These are phyloP conservation scores for Solanum virginianum DNA, from an alignment of 257 asterid genomes.

Conservation along the genomic window DNA sequence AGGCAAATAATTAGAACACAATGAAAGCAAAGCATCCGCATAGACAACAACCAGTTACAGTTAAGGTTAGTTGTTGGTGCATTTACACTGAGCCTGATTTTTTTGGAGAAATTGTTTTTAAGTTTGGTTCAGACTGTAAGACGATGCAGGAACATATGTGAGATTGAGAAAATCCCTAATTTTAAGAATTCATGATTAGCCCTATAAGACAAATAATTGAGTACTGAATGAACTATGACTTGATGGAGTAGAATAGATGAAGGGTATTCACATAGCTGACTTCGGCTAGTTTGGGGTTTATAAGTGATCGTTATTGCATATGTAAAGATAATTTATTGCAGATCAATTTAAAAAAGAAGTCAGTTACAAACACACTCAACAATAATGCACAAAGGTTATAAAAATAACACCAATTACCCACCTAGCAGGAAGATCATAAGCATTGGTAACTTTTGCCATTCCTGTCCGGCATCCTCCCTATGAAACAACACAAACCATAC, in stretches of 20 bases:
- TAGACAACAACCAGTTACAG: background rate
- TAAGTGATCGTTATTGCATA: background rate
- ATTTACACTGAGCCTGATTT: background rate
- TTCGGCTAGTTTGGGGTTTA: background rate
- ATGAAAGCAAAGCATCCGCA: background rate
- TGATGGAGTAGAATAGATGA: background rate
- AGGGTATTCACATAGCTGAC: background rate
- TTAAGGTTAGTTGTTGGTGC: background rate
- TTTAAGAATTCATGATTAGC: background rate
- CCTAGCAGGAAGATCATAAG: slow-evolving; percentile 96
- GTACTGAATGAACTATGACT: background rate
- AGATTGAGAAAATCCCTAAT: background rate
- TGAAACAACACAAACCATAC: background rate
- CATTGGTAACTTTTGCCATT: slow-evolving; percentile 77
- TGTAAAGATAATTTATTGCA: background rate
- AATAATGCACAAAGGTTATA: background rate
- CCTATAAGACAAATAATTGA: background rate
- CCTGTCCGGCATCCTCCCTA: slow-evolving; percentile 99
- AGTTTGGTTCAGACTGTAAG: background rate
- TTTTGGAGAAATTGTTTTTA: background rate
- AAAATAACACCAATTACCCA: slow-evolving; percentile 8
- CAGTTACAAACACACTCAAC: background rate
- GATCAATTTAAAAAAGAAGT: background rate
- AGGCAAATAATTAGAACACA: background rate
- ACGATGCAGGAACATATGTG: background rate